Evolutionary conservation across 768 basidiomycete genomes (phyloP).

Genomic region (Mycena indigotica): DNA sequence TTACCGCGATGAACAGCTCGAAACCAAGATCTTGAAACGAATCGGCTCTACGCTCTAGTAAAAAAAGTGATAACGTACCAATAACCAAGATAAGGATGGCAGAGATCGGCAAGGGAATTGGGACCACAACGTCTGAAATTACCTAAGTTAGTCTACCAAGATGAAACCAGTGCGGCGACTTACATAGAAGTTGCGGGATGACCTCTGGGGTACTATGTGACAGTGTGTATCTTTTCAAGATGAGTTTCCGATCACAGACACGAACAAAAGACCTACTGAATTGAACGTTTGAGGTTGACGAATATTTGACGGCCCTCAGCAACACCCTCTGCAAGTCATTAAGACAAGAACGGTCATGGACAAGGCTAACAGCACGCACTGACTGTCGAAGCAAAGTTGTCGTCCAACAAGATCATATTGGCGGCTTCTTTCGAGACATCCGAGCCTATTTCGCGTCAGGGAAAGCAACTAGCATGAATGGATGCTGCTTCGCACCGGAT

Average conservation of each 20-base stretch:
- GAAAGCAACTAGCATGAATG: too few species aligned
- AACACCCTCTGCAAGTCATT: constrained; percentile 54
- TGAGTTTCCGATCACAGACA: not conserved
- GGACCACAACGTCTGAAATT: constrained; percentile 61
- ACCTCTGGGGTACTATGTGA: constrained; percentile 72
- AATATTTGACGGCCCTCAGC: constrained; percentile 72
- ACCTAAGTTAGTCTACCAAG: constrained; percentile 1
- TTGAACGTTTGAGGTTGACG: constrained; percentile 70
- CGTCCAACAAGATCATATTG: constrained; percentile 73
- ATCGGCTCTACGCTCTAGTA: not conserved
- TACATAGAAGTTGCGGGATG: constrained; percentile 68
- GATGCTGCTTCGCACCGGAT: constrained; percentile 39
- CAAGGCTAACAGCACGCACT: constrained; percentile 44
- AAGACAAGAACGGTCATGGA: not conserved
- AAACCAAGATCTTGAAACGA: constrained; percentile 62
- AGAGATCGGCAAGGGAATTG: constrained; percentile 64
- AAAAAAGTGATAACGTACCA: constrained; percentile 39
- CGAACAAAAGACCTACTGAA: constrained; percentile 50
- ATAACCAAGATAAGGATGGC: constrained; percentile 74
- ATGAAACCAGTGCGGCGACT: constrained; percentile 20
- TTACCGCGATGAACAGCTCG: constrained; percentile 65
- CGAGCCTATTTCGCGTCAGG: too few species aligned
- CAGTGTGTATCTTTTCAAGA: constrained; percentile 56
- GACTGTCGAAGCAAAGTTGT: constrained; percentile 74
- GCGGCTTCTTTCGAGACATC: constrained; percentile 77